Base-by-base conservation (phyloP, 768 basidiomycete genomes). In the Hericium coralloides region DNA sequence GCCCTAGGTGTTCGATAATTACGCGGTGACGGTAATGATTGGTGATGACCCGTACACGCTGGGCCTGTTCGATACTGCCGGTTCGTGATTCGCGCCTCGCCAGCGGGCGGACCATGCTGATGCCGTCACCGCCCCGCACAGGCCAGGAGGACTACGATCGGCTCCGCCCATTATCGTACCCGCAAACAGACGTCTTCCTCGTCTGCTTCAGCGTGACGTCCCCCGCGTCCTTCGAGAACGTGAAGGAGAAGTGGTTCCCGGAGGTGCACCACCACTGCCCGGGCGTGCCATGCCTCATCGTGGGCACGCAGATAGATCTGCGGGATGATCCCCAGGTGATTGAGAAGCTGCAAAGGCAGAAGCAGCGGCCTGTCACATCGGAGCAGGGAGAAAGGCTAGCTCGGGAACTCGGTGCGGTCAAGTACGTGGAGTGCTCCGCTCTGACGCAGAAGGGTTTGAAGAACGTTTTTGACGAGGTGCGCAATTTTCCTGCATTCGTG, bases 161-260 rank as follows among this genome's bases (percentile, higher is more conserved):
- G 67, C 89, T 99, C 63, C 91, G 97, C 66, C 97, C 97, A 67
- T 77, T 99, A 76, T 98, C 95, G 69, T 99, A 99, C 80, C 97
- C 97, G 37, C 97, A 99, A 76, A 99, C 97, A 59, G 97, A 99
- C 68, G 97, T 98, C 57, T 98, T 99, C 82, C 80, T 99, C 57
- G 95, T 99, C 64, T 99, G 97, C 76, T 99, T 98, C 80, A 95
- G 92, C 68, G 97, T 99, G 65, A 98, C 95, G 43, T 94, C 91
- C 10, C 97, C 95, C 3, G 95, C 97, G 26, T 95, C 93, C 50
- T 99, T 98, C 69, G 97, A 99, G 74, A 98, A 99, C 87, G 95
- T 99, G 67, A 98, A 97, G 82, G 97, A 99, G 76, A 99, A 99
- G 72, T 99, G 97, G 97, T 97, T 98, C 82, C 97, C 97, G 5